A percentile compares a stretch with the other conserved stretches of the same genome.
Conservation (phyloP, 192 early-diverging fungal genomes). For the Geosiphon pyriformis region DNA sequence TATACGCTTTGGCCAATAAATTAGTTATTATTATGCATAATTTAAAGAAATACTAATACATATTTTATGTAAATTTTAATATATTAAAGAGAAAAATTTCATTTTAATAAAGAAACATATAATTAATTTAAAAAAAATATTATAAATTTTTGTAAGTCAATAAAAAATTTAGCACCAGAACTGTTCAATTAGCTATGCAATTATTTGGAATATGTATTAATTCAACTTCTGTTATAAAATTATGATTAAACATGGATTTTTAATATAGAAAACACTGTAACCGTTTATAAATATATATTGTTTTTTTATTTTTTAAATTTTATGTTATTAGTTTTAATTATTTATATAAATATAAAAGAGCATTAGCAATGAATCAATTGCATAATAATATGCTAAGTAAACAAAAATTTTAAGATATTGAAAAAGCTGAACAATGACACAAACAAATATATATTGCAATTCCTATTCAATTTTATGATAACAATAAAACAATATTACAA, state of each 20-base stretch:
- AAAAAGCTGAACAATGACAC: neutral
- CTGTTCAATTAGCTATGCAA: neutral
- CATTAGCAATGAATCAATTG: conserved; percentile 15
- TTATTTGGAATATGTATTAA: neutral
- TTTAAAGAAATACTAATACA: neutral
- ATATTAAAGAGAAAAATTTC: conserved; percentile 7
- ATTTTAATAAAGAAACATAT: conserved; percentile 9
- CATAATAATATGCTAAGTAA: conserved; percentile 7
- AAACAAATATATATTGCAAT: neutral
- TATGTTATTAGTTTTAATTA: neutral
- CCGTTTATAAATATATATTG: neutral
- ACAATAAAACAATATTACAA: neutral
- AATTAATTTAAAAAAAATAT: conserved; percentile 3
- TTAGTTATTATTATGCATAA: conserved; percentile 7
- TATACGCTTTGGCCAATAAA: neutral
- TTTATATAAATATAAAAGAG: conserved; percentile 2
- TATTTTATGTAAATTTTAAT: conserved; percentile 1
- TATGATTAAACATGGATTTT: conserved; percentile 2
- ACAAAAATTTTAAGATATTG: conserved; percentile 2
- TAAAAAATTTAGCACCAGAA: neutral
- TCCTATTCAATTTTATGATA: neutral
- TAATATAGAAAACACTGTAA: neutral
- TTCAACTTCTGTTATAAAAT: neutral
- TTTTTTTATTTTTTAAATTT: neutral
- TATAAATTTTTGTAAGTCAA: neutral